Evolutionary conservation across 495 filamentous ascomycete species (phyloP), one percentile per base, ranked within the genome.

Genomic region (Collariella sp.): DNA sequence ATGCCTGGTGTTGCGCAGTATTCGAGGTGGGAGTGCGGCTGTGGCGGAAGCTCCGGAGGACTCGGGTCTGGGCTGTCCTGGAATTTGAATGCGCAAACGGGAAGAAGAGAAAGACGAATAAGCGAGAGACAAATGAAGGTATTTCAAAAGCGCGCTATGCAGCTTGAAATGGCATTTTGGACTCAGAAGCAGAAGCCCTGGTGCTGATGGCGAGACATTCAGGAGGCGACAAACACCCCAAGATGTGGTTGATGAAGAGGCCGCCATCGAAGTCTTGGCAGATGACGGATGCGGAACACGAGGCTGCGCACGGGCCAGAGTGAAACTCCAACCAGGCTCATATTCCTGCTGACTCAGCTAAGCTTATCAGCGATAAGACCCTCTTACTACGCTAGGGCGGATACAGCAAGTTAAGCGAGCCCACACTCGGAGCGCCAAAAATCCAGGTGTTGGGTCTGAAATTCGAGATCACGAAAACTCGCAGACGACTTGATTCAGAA

Each of bases 401-500:
- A 70, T 64, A 35, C 6, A 54, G 70, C 45, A 54, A 66, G 46
- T 67, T 72, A 73, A 62, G 69, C 73, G 72, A 75, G 66, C 65
- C 61, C 74, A 72, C 73, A 74, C 63, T 60, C 59, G 50, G 43
- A 48, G 45, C 57, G 49, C 50, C 58, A 61, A 60, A 63, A 66
- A 58, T 64, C 53, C 55, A 53, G 48, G 54, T 46, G 48, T 49
- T 47, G 45, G 53, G 33, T 55, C 53, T 54, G 60, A 67, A 68
- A 68, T 63, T 66, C 66, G 50, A 70, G 62, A 65, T 64, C 56
- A 57, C 54, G 60, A 61, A 60, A 60, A 59, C 62, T 39, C 57
- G 47, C 54, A 54, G 56, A 61, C 59, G 58, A 67, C 58, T 55
- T 62, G 66, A 62, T 59, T 64, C 57, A 55, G 41, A 60, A 50